Evolutionary conservation across 1,284 basidiomycete genomes (phyloP).

Genomic region (Uromyces viciae-fabae): DNA sequence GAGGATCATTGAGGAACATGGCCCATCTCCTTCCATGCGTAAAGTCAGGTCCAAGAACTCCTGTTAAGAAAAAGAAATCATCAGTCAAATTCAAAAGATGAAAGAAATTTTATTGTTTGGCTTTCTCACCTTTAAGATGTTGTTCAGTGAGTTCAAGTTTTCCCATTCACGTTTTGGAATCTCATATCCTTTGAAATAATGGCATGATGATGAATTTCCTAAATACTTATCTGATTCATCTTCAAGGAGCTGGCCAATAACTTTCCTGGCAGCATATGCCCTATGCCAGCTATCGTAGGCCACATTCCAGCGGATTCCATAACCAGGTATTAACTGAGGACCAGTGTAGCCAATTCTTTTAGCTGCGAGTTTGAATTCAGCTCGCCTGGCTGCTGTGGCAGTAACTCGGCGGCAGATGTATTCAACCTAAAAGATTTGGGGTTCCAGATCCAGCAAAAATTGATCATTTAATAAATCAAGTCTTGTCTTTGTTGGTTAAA

Average conservation of each 20-base stretch:
- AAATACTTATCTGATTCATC: neutral
- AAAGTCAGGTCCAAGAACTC: neutral
- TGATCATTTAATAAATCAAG: too few species aligned
- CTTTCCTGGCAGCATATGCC: neutral
- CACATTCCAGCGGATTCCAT: neutral
- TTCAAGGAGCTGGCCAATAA: neutral
- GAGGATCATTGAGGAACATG: neutral
- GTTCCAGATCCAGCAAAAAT: too few species aligned
- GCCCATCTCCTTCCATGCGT: neutral
- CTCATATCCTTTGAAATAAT: neutral
- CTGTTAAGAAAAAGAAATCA: too few species aligned
- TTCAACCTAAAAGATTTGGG: neutral
- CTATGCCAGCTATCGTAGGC: neutral
- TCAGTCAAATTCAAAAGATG: too few species aligned
- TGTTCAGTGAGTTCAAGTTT: neutral
- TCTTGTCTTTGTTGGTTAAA: too few species aligned
- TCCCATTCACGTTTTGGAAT: neutral
- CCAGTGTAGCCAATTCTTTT: neutral
- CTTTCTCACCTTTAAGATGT: neutral
- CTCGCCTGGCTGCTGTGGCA: neutral
- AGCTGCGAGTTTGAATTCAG: slow-evolving; percentile 4
- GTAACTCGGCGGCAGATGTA: neutral
- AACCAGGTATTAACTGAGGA: neutral
- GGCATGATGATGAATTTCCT: neutral
- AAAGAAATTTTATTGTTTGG: too few species aligned